phyloP scores from a whole-genome alignment of 148 eudicot genomes.

The Oxyria digyna region DNA sequence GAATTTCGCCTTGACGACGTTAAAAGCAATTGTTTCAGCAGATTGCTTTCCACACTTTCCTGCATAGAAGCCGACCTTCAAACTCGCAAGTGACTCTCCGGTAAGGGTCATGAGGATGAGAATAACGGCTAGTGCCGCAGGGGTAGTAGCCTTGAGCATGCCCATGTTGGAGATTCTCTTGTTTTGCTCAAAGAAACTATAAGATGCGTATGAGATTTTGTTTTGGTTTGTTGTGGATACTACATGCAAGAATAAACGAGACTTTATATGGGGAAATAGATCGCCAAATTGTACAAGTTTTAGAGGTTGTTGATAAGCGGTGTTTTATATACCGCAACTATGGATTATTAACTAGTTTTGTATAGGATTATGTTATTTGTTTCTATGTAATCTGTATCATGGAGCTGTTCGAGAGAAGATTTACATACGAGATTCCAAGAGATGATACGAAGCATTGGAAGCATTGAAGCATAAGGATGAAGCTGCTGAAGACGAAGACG shows the following conservation, averaged over 20 bases:
- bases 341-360: no score
- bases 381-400: no score
- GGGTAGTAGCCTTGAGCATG: neutral
- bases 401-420: no score
- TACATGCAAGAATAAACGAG: neutral
- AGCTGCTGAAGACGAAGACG: no score
- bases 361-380: no score
- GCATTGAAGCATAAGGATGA: no score
- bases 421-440: no score
- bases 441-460: no score
- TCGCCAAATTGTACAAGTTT: neutral
- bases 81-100: constrained; percentile 12
- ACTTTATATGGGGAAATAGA: neutral
- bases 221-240: neutral
- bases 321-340: no score
- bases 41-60: constrained; percentile 24
- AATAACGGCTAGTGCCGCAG: constrained; percentile 11
- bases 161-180: neutral
- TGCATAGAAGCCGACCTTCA: constrained; percentile 27
- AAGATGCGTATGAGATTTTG: neutral
- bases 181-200: neutral
- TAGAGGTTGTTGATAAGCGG: neutral
- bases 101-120: constrained; percentile 18
- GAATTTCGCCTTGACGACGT: constrained; percentile 11
- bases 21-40: constrained; percentile 24